Evolutionary conservation across 2,329 filamentous ascomycete genomes (phyloP), one percentile per base, ranked within the genome.

Genomic region (Fusarium udum): DNA sequence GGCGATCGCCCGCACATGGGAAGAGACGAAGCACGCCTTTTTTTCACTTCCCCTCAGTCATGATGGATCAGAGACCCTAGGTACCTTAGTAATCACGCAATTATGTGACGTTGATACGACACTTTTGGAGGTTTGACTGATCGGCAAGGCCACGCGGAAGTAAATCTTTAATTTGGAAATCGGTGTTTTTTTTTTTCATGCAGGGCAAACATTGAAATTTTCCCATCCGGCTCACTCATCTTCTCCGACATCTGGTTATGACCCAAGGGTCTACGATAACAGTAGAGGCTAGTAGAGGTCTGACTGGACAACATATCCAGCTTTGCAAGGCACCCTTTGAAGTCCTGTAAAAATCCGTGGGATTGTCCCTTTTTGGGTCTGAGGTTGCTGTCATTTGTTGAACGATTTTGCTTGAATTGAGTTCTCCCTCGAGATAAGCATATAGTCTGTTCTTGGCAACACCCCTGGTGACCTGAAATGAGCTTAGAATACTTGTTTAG

Each of bases 1-100:
- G 76, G 76, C 76, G 76, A 78, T 78, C 76, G 76, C 76, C 76
- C 76, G 76, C 46, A 71, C 49, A 58, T 63, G 63, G 43, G 22
- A 40, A 46, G 60, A 71, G 49, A 49, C 34, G 48, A 58, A 55
- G 46, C 39, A 66, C 42, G 48, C 40, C 39, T 42, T 52, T 53
- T 53, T 43, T 36, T 48, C 48, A 51, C 46, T 49, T 53, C 72
- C 72, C 72, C 72, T 74, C 72, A 73, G 55, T 74, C 65, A 70
- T 70, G 72, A 75, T 74, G 49, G 57, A 69, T 63, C 55, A 64
- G 56, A 46, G 31, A 48, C 65, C 58, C 46, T 64, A n/a, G n/a
- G n/a, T n/a, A 46, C 34, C 53, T 74, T 74, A 74, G 72, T 74
- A 75, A 74, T 74, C 65, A 60, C 43, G 71, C 70, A 74, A 74